phyloP scores from a whole-genome alignment of 345 rosid species.

The Citrus glauca region DNA sequence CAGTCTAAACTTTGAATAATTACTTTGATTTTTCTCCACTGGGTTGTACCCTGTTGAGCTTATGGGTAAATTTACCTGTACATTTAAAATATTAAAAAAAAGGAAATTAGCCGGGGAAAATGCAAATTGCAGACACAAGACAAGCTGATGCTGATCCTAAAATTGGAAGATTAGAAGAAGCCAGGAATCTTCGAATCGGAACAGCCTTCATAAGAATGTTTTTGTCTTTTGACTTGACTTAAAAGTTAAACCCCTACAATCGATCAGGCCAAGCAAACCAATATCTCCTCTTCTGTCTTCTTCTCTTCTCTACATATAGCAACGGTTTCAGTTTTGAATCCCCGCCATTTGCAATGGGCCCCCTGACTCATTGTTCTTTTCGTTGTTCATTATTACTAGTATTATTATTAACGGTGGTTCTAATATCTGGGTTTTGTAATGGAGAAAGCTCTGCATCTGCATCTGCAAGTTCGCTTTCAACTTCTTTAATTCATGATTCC shows the following conservation, averaged over 20 bases:
- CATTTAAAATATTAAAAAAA: too few relatives aligned
- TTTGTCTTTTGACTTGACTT: not conserved
- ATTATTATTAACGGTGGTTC: not conserved
- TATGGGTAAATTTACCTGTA: too few relatives aligned
- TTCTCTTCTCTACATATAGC: not conserved
- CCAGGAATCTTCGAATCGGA: constrained; percentile 23
- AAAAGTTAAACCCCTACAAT: not conserved
- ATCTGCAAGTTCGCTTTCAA: not conserved
- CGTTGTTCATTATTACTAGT: not conserved
- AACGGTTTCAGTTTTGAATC: not conserved
- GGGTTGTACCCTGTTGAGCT: too few relatives aligned
- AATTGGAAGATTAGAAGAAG: constrained; percentile 23
- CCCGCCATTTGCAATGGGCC: not conserved
- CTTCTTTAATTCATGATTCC: not conserved
- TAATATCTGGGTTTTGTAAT: not conserved
- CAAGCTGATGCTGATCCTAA: constrained; percentile 33
- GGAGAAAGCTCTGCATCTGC: not conserved
- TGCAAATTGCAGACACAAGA: not conserved
- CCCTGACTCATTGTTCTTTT: not conserved
- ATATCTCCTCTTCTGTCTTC: not conserved
- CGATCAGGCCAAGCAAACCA: not conserved
- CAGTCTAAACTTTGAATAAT: too few relatives aligned
- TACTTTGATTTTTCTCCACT: too few relatives aligned
- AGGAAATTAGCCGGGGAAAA: not conserved
- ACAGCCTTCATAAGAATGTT: not conserved